Base-by-base conservation (phyloP, 1,139 yeast genomes). In the Hansenula sp. region DNA sequence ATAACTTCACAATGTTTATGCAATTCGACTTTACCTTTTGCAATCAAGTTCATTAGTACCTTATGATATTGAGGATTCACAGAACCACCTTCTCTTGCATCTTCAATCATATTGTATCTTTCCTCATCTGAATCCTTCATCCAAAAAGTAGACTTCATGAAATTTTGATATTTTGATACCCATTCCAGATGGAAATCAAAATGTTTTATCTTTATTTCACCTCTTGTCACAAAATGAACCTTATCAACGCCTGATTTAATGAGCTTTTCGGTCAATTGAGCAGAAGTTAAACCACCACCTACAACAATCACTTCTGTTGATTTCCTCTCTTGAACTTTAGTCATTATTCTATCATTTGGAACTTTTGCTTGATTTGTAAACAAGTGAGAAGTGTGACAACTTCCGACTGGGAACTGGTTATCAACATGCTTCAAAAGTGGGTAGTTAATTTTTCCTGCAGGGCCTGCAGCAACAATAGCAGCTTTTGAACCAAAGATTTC, bases 141-240 rank as follows among this genome's bases (percentile, higher is more conserved):
- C 55, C 70, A 71, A 38, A 71, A 71, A 1, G 70, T 65, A 1
- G 73, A 66, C 42, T 67, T 51, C 43, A 47, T 36, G 22, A 26
- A 71, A n/a, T 57, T 73, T 45, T 66, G 66, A 49, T 70, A 72
- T 46, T 72, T 72, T 17, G 77, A 68, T n/a, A 71, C 76, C 77
- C 77, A 72, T 44, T 72, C 77, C 36, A 72, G 56, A 46, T 71
- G 75, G 50, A 71, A 71, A 45, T 72, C 77, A 53, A 72, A 71
- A 47, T 72, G 77, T 50, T 72, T 72, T 36, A 71, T 64, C 46
- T 70, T 71, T 34, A 71, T 45, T 4, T 64, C 60, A 0, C 75
- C 71, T 39, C 77, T 58, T 18, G 68, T 51, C 13, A 72, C 43
- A 10, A 70, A 57, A 34, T 62, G 60, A 0, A 70, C 66, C 20